These are phyloP conservation scores for Hypocreales sp. DNA, from an alignment of 2,329 filamentous ascomycete species.

Conservation along the genomic window DNA sequence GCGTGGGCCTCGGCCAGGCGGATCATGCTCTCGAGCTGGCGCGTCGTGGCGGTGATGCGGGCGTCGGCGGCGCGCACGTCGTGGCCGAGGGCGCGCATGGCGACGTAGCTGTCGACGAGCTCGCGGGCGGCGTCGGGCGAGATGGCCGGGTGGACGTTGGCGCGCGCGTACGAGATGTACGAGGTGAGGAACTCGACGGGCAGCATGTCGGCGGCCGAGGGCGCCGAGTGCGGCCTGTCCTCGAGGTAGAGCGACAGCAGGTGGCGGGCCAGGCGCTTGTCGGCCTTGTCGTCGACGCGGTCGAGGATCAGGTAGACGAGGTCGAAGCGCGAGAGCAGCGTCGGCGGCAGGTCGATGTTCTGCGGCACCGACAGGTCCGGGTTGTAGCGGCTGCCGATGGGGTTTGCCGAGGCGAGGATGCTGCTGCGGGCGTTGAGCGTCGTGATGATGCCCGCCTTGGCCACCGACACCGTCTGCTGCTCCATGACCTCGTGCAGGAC, in stretches of 20 bases:
- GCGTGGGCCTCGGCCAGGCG: conserved; percentile 91
- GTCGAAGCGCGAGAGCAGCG: conserved; percentile 88
- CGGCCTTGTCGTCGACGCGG: conserved; percentile 76
- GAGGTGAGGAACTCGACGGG: conserved; percentile 90
- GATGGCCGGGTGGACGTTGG: conserved; percentile 70
- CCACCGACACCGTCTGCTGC: conserved; percentile 72
- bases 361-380: conserved; percentile 89
- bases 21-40: conserved; percentile 97
- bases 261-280: conserved; percentile 81
- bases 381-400: conserved; percentile 96
- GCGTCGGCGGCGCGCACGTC: conserved; percentile 80
- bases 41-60: conserved; percentile 92
- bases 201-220: conserved; percentile 59
- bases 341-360: conserved; percentile 94
- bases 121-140: conserved; percentile 67
- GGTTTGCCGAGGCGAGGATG: conserved; percentile 92
- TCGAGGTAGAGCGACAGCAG: conserved; percentile 93
- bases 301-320: conserved; percentile 94
- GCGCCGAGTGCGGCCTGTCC: conserved; percentile 76
- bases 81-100: conserved; percentile 86
- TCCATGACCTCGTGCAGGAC: conserved; percentile 84
- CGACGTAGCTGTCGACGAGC: conserved; percentile 76
- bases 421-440: conserved; percentile 91
- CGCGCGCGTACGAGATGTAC: conserved; percentile 93
- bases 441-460: conserved; percentile 89